Evolutionary conservation across 1,284 basidiomycete genomes (phyloP).

Genomic region (Cryptococcus jaspeensis): DNA sequence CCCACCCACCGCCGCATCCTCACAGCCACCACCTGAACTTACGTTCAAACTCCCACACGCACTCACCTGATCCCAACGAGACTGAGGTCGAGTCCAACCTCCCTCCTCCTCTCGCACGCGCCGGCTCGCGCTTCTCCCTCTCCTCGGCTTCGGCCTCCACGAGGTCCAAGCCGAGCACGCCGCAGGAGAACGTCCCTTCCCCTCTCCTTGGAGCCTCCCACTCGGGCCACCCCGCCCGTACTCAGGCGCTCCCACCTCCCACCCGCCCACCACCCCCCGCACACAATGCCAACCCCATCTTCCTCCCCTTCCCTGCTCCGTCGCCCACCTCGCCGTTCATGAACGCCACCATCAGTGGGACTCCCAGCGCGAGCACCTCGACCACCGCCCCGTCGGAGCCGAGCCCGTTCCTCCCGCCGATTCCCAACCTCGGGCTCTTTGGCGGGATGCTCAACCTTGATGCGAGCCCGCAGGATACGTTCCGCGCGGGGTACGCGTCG

Average conservation of each 20-base stretch:
- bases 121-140: conserved; percentile 5
- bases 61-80: conserved; percentile 38
- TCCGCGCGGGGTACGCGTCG: neutral
- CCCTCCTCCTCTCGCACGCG: conserved; percentile 34
- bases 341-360: conserved; percentile 1
- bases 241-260: conserved; percentile 7
- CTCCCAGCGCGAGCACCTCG: too few species aligned
- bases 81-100: conserved; percentile 42
- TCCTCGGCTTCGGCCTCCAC: neutral
- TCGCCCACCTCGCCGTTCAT: conserved; percentile 47
- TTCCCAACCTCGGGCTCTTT: conserved; percentile 27
- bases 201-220: neutral
- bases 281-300: conserved; percentile 38
- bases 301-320: conserved; percentile 49
- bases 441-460: conserved; percentile 38
- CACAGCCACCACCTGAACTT: conserved; percentile 6
- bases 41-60: conserved; percentile 8
- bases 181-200: neutral
- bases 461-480: conserved; percentile 8
- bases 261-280: conserved; percentile 17
- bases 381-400: neutral
- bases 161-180: neutral
- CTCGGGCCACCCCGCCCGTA: conserved; percentile 13
- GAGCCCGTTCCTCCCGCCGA: neutral
- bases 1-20: conserved; percentile 36